Conservation (phyloP, 2,329 filamentous ascomycete genomes). For the Nannizziopsis barbatae region DNA sequence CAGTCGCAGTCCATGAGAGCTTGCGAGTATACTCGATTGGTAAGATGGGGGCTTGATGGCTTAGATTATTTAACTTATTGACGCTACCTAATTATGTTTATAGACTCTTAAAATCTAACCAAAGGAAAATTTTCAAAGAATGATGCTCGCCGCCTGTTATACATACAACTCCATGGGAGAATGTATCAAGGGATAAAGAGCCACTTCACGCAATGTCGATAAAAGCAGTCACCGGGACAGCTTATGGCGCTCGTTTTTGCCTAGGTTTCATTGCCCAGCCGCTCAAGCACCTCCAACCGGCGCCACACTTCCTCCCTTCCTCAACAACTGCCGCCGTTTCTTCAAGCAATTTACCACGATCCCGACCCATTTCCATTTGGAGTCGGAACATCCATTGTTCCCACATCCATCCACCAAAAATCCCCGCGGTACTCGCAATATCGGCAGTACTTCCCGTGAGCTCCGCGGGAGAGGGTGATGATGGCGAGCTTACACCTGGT, state of each 20-base stretch:
- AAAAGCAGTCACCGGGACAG: not conserved
- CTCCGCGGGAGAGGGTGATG: conserved; percentile 31
- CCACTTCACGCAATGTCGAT: not conserved
- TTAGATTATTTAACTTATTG: no score
- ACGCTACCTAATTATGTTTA: no score
- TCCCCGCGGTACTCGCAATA: conserved; percentile 62
- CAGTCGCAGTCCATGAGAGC: no score
- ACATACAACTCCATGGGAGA: not conserved
- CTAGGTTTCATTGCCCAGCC: conserved; percentile 48
- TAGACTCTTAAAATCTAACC: no score
- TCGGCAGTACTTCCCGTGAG: conserved; percentile 57
- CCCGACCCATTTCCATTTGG: conserved; percentile 72
- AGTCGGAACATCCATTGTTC: conserved; percentile 90
- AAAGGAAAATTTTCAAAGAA: no score
- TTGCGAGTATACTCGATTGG: no score
- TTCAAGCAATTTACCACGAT: conserved; percentile 42
- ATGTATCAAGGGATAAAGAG: not conserved
- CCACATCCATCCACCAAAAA: conserved; percentile 84
- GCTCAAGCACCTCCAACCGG: conserved; percentile 50
- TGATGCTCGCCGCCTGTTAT: no score
- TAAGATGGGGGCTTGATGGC: no score
- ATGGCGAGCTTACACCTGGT: conserved; percentile 42
- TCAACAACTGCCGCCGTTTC: conserved; percentile 48
- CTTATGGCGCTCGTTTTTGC: conserved; percentile 3
- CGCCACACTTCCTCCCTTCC: conserved; percentile 47